phyloP scores from a whole-genome alignment of 2,329 filamentous ascomycete species.

The Exutisphaerella laricina region DNA sequence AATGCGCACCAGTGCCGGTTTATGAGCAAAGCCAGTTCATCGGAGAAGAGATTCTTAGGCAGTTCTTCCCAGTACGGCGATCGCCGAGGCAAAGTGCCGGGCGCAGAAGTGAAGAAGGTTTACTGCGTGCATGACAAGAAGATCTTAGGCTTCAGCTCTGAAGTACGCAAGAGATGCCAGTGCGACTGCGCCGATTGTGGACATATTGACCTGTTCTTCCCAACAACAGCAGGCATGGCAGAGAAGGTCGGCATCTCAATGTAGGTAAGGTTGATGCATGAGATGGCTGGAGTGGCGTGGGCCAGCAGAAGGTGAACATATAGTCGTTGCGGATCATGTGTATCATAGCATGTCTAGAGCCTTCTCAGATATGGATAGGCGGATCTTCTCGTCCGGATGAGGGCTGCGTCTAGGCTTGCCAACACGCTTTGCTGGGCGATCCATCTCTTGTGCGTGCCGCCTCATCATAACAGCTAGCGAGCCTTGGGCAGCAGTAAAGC shows the following conservation, averaged over 20 bases:
- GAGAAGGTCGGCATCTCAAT: conserved; percentile 17
- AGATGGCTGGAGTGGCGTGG: too few species aligned
- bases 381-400: conserved; percentile 15
- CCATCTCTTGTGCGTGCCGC: conserved; percentile 15
- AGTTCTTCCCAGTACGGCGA: background rate
- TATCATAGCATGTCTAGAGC: conserved; percentile 1
- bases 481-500: conserved; percentile 17
- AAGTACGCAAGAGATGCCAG: conserved; percentile 11
- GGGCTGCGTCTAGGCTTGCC: conserved; percentile 12
- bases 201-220: conserved; percentile 18
- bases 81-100: conserved; percentile 8
- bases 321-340: too few species aligned
- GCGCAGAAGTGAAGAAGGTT: conserved; percentile 15
- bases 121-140: conserved; percentile 21
- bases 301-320: background rate
- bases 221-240: too few species aligned
- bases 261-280: background rate
- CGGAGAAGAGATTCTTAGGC: background rate
- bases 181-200: conserved; percentile 22
- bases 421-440: conserved; percentile 2
- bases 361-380: background rate
- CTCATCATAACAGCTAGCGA: conserved; percentile 20
- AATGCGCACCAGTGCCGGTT: conserved; percentile 23
- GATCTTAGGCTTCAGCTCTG: conserved; percentile 15
- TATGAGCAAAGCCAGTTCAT: conserved; percentile 16